These are phyloP conservation scores for Penicillium atrosanguineum DNA, from an alignment of 495 filamentous ascomycete genomes.

Conservation along the genomic window DNA sequence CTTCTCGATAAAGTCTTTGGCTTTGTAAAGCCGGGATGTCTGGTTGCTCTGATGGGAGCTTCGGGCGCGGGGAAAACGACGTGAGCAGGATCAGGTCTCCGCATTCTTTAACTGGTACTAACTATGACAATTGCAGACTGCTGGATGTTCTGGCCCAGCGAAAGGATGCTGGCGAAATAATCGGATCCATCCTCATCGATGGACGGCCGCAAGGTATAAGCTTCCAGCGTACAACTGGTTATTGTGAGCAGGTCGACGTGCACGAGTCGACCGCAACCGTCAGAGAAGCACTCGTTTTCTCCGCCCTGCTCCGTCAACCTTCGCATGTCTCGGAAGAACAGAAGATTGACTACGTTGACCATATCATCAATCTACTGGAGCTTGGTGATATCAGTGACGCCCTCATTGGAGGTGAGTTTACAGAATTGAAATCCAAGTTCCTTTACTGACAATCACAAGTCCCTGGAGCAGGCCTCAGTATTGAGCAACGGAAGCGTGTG, in stretches of 20 bases:
- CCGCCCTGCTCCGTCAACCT: slow-evolving; percentile 47
- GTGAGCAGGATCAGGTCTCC: slow-evolving; percentile 34
- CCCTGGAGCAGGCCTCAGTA: slow-evolving; percentile 71
- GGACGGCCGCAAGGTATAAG: slow-evolving; percentile 43
- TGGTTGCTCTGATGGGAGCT: slow-evolving; percentile 80
- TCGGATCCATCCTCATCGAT: slow-evolving; percentile 47
- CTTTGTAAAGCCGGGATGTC: slow-evolving; percentile 73
- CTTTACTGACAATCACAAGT: slow-evolving; percentile 23
- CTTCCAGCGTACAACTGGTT: slow-evolving; percentile 66
- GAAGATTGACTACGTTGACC: slow-evolving; percentile 50
- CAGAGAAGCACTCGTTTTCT: slow-evolving; percentile 47
- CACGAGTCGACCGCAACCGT: slow-evolving; percentile 58
- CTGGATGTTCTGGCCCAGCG: slow-evolving; percentile 49
- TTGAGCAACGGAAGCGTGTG: slow-evolving; percentile 85
- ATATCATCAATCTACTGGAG: slow-evolving; percentile 50
- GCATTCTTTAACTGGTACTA: slow-evolving; percentile 34
- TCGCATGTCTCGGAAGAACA: slow-evolving; percentile 35
- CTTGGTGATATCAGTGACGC: slow-evolving; percentile 44
- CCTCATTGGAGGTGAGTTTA: slow-evolving; percentile 60
- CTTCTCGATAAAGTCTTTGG: slow-evolving; percentile 73
- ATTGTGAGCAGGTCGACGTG: slow-evolving; percentile 80
- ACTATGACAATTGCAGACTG: slow-evolving; percentile 47
- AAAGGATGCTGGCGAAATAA: slow-evolving; percentile 48
- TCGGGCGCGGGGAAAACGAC: slow-evolving; percentile 88
- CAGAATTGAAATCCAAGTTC: not conserved